These are phyloP conservation scores for Paramecium sexaurelia DNA, from an alignment of 73 alveolate genomes.

Conservation along the genomic window DNA sequence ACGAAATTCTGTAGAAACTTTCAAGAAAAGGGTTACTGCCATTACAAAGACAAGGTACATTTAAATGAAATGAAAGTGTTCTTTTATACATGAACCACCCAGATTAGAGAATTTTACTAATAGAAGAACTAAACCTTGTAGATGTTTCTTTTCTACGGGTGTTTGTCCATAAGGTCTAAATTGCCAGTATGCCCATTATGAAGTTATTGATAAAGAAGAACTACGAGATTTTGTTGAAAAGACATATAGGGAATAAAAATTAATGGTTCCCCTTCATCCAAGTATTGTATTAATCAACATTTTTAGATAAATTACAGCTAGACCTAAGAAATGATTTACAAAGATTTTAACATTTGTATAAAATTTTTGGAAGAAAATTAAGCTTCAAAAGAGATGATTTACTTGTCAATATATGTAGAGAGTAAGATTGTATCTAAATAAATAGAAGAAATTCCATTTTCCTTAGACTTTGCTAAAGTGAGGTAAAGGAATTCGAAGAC, in stretches of 20 bases:
- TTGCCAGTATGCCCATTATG: constrained; percentile 31
- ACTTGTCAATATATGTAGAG: constrained; percentile 24
- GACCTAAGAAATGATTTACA: neutral
- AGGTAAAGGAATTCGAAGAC: constrained; percentile 7
- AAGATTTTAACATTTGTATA: constrained; percentile 45
- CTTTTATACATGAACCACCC: neutral
- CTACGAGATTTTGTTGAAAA: constrained; percentile 38
- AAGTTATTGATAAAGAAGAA: neutral
- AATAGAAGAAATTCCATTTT: neutral
- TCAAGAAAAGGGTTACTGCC: constrained; percentile 32
- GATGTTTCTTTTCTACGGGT: constrained; percentile 12
- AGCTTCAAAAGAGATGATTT: constrained; percentile 42
- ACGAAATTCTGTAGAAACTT: constrained; percentile 2
- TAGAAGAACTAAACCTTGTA: constrained; percentile 40
- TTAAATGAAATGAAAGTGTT: constrained; percentile 18
- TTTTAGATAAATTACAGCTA: neutral
- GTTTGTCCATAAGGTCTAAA: constrained; percentile 36
- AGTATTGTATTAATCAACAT: neutral
- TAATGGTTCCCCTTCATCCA: constrained; percentile 60
- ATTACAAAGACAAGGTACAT: constrained; percentile 25
- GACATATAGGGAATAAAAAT: neutral
- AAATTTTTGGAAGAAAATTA: constrained; percentile 45
- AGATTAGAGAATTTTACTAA: neutral
- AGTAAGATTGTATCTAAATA: neutral
- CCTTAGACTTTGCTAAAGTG: constrained; percentile 13